Conservation (phyloP, 257 asterid genomes). For the Scutellaria barbata region DNA sequence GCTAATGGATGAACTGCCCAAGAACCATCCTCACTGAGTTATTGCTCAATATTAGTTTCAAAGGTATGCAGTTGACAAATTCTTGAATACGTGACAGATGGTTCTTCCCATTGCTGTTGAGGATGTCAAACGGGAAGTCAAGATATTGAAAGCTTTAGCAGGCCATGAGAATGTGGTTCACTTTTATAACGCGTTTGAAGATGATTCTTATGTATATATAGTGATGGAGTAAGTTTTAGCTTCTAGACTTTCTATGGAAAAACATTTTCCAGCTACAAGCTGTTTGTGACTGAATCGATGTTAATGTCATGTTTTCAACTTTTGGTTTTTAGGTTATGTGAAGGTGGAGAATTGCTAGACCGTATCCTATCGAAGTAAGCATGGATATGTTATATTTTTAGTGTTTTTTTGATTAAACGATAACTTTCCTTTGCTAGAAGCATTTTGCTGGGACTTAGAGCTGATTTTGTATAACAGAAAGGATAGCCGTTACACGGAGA, state of each 20-base stretch:
- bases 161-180: slow-evolving; percentile 98
- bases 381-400: slow-evolving; percentile 6
- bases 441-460: slow-evolving; percentile 35
- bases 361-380: slow-evolving; percentile 92
- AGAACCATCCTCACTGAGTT: slow-evolving; percentile 22
- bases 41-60: slow-evolving; percentile 14
- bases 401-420: slow-evolving; percentile 7
- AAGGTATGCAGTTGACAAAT: slow-evolving; percentile 21
- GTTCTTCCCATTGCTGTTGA: slow-evolving; percentile 97
- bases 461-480: slow-evolving; percentile 63
- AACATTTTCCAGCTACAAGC: slow-evolving; percentile 14
- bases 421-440: slow-evolving; percentile 20
- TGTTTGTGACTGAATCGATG: slow-evolving; percentile 17
- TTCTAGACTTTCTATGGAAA: neutral
- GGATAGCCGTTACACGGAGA: slow-evolving; percentile 96
- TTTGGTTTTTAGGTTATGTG: slow-evolving; percentile 70
- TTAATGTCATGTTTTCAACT: too few relatives aligned
- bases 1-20: neutral
- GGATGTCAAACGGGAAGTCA: slow-evolving; percentile 98
- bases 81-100: slow-evolving; percentile 62
- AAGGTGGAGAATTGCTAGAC: slow-evolving; percentile 97
- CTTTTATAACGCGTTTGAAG: slow-evolving; percentile 90
- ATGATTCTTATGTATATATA: slow-evolving; percentile 83
- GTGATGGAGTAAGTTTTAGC: slow-evolving; percentile 89
- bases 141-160: slow-evolving; percentile 89